A percentile compares a stretch with the other conserved stretches of the same genome.
phyloP scores from a whole-genome alignment of 257 asterid genomes.

The Lavandula angustifolia region DNA sequence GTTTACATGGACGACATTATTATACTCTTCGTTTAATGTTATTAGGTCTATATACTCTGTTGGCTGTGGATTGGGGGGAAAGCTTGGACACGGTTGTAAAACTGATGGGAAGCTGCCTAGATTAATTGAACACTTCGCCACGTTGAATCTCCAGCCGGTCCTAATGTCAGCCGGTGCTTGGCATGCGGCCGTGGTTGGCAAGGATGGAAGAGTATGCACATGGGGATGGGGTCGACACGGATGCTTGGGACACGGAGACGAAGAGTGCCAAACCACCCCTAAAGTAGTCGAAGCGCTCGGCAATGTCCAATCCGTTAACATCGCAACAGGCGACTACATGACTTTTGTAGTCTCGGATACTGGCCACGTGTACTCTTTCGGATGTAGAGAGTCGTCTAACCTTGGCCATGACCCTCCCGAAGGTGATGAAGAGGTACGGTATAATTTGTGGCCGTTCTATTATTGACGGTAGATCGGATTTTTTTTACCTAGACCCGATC shows the following conservation, averaged over 20 bases:
- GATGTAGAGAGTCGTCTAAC: constrained; percentile 94
- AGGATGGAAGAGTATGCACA: constrained; percentile 94
- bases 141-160: constrained; percentile 76
- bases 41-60: constrained; percentile 97
- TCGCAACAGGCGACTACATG: constrained; percentile 94
- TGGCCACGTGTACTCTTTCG: constrained; percentile 91
- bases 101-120: constrained; percentile 89
- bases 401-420: constrained; percentile 78
- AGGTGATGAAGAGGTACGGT: constrained; percentile 65
- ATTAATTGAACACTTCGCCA: constrained; percentile 71
- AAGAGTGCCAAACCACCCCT: constrained; percentile 85
- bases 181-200: constrained; percentile 99
- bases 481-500: too few species aligned
- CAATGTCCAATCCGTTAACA: constrained; percentile 71
- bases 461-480: too few species aligned
- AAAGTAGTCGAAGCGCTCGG: constrained; percentile 81
- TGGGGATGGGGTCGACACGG: constrained; percentile 99
- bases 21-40: constrained; percentile 5
- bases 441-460: too few species aligned
- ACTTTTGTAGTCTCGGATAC: constrained; percentile 84
- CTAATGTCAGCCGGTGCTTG: constrained; percentile 98
- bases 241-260: constrained; percentile 96
- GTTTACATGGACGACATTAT: not conserved
- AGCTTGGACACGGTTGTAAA: constrained; percentile 87
- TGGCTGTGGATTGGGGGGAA: constrained; percentile 99